Evolutionary conservation across 805 yeast species (phyloP).

Genomic region (Metschnikowia similis): DNA sequence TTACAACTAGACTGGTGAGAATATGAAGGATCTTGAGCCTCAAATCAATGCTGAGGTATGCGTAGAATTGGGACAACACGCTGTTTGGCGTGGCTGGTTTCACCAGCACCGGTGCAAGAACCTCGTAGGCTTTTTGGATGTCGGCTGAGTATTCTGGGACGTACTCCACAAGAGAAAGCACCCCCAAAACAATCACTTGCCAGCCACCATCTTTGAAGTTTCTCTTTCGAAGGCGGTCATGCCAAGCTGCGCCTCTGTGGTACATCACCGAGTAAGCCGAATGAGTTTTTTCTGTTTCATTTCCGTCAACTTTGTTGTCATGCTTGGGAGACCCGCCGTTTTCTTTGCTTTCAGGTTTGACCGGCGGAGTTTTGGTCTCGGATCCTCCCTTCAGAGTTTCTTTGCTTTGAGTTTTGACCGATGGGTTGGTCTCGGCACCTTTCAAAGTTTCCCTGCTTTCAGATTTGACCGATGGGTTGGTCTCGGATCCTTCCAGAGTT

Average conservation of each 20-base stretch:
- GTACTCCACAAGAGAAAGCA: slow-evolving; percentile 57
- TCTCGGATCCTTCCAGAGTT: too few relatives aligned
- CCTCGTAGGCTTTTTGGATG: slow-evolving; percentile 47
- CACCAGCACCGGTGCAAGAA: slow-evolving; percentile 52
- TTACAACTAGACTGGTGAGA: slow-evolving; percentile 57
- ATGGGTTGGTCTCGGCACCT: too few relatives aligned
- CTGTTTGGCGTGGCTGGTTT: slow-evolving; percentile 46
- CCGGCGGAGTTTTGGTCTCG: not conserved
- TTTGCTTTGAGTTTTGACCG: too few relatives aligned
- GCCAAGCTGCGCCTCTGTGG: slow-evolving; percentile 66
- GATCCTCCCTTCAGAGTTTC: too few relatives aligned
- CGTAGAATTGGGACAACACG: slow-evolving; percentile 53
- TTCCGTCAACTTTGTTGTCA: slow-evolving; percentile 19
- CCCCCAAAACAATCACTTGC: slow-evolving; percentile 74
- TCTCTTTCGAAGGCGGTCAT: slow-evolving; percentile 68
- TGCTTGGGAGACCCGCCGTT: slow-evolving; percentile 16
- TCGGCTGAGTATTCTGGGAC: slow-evolving; percentile 49
- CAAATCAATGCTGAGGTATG: slow-evolving; percentile 45
- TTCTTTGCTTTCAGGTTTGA: slow-evolving; percentile 16
- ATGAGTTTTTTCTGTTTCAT: slow-evolving; percentile 21
- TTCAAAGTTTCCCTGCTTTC: slow-evolving; percentile 15
- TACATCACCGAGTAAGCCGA: slow-evolving; percentile 49
- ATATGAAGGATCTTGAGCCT: slow-evolving; percentile 58
- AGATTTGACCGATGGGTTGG: slow-evolving; percentile 4
- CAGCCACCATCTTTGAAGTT: slow-evolving; percentile 81